A percentile compares a stretch with the other conserved stretches of the same genome.
Conservation (phyloP, 1,284 basidiomycete species). For the Papiliotrema laurentii region DNA sequence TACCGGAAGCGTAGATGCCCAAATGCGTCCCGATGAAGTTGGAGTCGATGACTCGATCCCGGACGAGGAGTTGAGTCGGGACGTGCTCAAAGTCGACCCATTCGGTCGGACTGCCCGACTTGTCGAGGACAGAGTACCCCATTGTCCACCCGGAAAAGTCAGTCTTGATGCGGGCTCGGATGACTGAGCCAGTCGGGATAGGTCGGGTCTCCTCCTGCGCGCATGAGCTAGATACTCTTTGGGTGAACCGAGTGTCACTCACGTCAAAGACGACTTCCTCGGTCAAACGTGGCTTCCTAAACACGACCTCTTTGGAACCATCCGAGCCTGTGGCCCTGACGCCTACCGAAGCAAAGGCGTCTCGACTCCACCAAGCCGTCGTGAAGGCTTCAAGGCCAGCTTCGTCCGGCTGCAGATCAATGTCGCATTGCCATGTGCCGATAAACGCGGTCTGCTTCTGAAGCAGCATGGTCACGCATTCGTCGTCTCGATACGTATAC, state of each 20-base stretch:
- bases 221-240: too few relatives aligned
- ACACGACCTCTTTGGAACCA: neutral
- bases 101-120: too few relatives aligned
- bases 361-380: constrained; percentile 2
- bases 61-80: too few relatives aligned
- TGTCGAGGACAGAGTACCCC: too few relatives aligned
- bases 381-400: constrained; percentile 12
- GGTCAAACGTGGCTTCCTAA: neutral
- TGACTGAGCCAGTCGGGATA: too few relatives aligned
- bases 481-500: constrained; percentile 8
- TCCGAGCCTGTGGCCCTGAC: neutral
- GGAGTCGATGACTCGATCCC: too few relatives aligned
- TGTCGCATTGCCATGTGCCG: constrained; percentile 6
- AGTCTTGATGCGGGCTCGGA: too few relatives aligned
- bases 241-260: neutral
- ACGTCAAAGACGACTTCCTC: neutral
- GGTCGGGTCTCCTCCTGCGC: too few relatives aligned
- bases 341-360: neutral
- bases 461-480: constrained; percentile 11
- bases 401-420: constrained; percentile 9
- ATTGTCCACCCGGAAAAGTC: too few relatives aligned
- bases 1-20: too few relatives aligned
- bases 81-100: too few relatives aligned
- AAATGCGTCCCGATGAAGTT: too few relatives aligned
- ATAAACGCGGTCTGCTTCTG: constrained; percentile 11